Evolutionary conservation across 2,329 filamentous ascomycete species (phyloP), one percentile per base, ranked within the genome.

Genomic region (Penicillium sp.): DNA sequence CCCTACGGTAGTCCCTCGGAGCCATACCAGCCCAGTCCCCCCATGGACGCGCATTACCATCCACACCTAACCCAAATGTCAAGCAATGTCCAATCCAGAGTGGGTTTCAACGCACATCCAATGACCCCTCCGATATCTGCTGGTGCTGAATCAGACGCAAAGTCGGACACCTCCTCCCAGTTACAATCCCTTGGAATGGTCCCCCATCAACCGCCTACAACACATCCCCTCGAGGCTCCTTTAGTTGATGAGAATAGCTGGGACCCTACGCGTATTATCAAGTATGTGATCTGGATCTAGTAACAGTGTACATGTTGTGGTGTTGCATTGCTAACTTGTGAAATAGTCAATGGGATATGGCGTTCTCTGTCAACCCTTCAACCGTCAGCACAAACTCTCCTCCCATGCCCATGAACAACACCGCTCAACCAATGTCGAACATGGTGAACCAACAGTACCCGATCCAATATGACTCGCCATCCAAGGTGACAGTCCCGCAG

Each of bases 221-320:
- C 68, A 35, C 73, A 75, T 86, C 72, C 81, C 79, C 60, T 80
- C 82, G 61, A 81, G 82, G 81, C 85, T 62, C 81, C 83, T 49
- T 82, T 91, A 75, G 79, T 91, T 72, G 81, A 87, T 68, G 89
- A 90, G 63, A 84, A 86, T 53, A 78, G 83, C 85, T 97, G 93
- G 93, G 96, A 97, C 72, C 93, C 93, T 26, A 86, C 91, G 35
- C 87, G 90, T 62, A 92, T 97, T 68, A 94, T 96, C 84, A 91
- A 94, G 92, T 96, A 86, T 84, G 91, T 86, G 37, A 35, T 37
- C 1, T 33, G 12, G 12, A 33, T 6, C 28, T 4, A 33, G 35
- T 54, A 26, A n/a, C 2, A 10, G 15, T 24, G 10, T 7, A 10
- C 42, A 8, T 22, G 17, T 22, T n/a, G 13, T 6, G 0, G 1